Evolutionary conservation across 805 yeast species (phyloP).

Genomic region (Myxozyma lipomycoides): DNA sequence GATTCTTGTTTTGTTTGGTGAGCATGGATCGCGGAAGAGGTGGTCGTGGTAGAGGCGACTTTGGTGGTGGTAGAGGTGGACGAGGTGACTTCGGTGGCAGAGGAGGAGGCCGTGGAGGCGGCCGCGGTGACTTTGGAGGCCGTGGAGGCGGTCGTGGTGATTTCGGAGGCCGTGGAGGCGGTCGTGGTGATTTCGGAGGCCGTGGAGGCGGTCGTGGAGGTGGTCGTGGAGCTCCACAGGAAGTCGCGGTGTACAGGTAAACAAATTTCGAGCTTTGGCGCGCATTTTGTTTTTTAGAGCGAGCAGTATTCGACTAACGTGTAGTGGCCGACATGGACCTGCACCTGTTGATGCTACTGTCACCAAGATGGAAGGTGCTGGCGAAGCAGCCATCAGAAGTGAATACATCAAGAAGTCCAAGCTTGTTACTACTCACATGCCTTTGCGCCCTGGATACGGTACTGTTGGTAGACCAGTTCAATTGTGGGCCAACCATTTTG

Average conservation of each 20-base stretch:
- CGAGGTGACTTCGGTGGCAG: neutral
- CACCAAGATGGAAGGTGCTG: neutral
- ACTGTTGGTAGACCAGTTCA: neutral
- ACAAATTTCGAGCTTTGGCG: neutral
- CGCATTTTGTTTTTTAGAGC: neutral
- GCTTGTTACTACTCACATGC: neutral
- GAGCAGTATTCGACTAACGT: neutral
- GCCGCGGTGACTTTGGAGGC: neutral
- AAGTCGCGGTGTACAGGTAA: neutral
- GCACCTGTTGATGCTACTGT: neutral
- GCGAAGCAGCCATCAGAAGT: neutral
- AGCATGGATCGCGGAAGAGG: too few relatives aligned
- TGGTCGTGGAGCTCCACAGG: neutral
- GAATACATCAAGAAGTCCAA: neutral
- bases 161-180: neutral
- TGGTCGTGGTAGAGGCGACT: neutral
- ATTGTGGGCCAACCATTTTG: neutral
- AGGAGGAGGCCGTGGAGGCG: neutral
- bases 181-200: neutral
- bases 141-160: neutral
- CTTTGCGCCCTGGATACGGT: neutral
- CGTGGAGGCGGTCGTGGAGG: too few relatives aligned
- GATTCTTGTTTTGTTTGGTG: too few relatives aligned
- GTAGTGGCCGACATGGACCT: neutral
- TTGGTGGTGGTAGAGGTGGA: neutral